Base-by-base conservation (phyloP, 2,329 filamentous ascomycete genomes). In the Talaromyces pinophilus region DNA sequence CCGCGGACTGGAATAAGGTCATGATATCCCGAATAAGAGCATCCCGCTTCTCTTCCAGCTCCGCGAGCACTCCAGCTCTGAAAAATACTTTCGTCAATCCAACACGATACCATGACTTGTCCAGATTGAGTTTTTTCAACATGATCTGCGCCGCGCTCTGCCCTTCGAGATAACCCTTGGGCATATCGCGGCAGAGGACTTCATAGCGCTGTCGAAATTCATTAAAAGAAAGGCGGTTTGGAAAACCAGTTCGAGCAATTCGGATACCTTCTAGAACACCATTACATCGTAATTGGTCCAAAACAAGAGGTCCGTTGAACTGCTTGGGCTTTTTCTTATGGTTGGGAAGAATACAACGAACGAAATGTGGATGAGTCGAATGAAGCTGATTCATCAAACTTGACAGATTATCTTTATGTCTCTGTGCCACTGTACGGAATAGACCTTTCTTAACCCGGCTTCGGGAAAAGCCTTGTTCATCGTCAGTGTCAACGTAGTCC, bases 231-330 rank as follows among this genome's bases (percentile, higher is more conserved):
- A 99, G 84, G 71, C 95, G 86, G 76, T 99, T 99, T 61, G 95
- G 95, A 77, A 99, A 99, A 28, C 95, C 95, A 5, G 96, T 99
- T 55, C 95, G 88, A 28, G 95, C 95, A 78, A 99, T 99, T 68
- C 95, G 88, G 74, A 99, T 99, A 69, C 95, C 95, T 80, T 99
- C 95, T n/a, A 99, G 84, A 2, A 99, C 95, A 90, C 95, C 95
- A 76, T 99, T 99, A 81, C 95, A 99, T 62, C 95, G 89, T n/a
- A 99, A 83, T 77, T 99, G 96, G 74, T 99, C 95, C 5, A 99
- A 85, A 1, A 99, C 96, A n/a, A 99, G 86, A 2, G 93, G 87
- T 2, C 92, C 92, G 74, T 91, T 92, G 78, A 98, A 92, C 75
- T 93, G 91, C 79, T 99, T 99, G 0, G 95, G 92, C 28, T 90